Percentiles rank a stretch among this genome's conserved stretches.
Evolutionary conservation across 352 stramenopile species (phyloP).

Genomic region (Peronospora destructor): DNA sequence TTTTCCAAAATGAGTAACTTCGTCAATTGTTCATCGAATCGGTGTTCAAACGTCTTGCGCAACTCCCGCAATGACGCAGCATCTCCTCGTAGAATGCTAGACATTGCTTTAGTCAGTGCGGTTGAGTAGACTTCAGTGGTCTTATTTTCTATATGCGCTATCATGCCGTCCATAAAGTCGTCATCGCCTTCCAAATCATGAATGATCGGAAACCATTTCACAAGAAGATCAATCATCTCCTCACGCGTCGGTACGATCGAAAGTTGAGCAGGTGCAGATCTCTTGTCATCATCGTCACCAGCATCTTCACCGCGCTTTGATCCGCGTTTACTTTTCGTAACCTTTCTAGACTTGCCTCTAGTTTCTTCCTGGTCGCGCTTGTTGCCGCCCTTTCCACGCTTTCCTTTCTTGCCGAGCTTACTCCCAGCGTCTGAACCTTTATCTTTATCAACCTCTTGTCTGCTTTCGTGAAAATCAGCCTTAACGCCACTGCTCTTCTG

Average conservation of each 20-base stretch:
- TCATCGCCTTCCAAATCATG: slow-evolving; percentile 52
- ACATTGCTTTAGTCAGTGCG: slow-evolving; percentile 44
- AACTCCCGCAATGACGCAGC: slow-evolving; percentile 62
- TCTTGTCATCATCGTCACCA: slow-evolving; percentile 10
- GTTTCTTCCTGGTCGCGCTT: slow-evolving; percentile 29
- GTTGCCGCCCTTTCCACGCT: slow-evolving; percentile 31
- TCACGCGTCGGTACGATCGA: slow-evolving; percentile 49
- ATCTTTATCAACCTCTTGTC: slow-evolving; percentile 25
- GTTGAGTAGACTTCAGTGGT: slow-evolving; percentile 46
- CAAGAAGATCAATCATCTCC: slow-evolving; percentile 39
- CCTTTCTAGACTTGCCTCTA: slow-evolving; percentile 28
- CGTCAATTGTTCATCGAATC: slow-evolving; percentile 54
- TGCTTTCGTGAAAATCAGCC: slow-evolving; percentile 7
- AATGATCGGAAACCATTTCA: slow-evolving; percentile 39
- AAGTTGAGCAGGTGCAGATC: slow-evolving; percentile 4
- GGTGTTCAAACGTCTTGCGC: slow-evolving; percentile 67
- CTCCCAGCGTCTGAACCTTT: slow-evolving; percentile 31
- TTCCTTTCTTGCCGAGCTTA: slow-evolving; percentile 43
- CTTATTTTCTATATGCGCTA: slow-evolving; percentile 36
- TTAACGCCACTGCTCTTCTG: slow-evolving; percentile 21
- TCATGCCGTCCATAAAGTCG: slow-evolving; percentile 52
- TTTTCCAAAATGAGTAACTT: slow-evolving; percentile 55
- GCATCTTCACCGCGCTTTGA: slow-evolving; percentile 30
- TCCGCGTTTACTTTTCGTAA: slow-evolving; percentile 38
- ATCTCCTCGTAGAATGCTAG: slow-evolving; percentile 64